Evolutionary conservation across 208 protist species (phyloP), one percentile per base, ranked within the genome.

Genomic region (Phytomonas serpens): DNA sequence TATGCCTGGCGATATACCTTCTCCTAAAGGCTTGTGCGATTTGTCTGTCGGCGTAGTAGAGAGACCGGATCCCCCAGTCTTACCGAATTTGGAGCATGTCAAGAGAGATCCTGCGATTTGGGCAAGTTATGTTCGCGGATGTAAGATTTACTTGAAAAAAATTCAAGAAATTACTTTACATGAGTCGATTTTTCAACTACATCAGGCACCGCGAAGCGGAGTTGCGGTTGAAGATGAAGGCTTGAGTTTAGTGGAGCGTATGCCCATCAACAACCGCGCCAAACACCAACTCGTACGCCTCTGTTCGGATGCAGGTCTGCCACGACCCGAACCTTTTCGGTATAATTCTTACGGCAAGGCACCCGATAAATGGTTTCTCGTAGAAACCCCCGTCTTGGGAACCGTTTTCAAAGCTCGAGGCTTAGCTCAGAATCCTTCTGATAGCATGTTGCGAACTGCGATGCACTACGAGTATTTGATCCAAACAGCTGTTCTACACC

Each of bases 391-490:
- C n/a, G 81, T 96, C 23, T 23, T 70, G 27, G 88, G 88, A 7
- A 96, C 92, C 0, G 87, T 87, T 2, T 93, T 87, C 74, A 73
- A 72, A 16, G 85, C 88, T 29, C 83, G 91, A 6, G 91, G 91
- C 6, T 62, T 76, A 37, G 81, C 73, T 1, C 70, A 76, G 0
- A 69, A 68, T 3, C 65, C 67, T 6, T 14, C 70, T 3, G 87
- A 92, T 29, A 80, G 82, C 61, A 51, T 89, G 19, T 64, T 71
- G 3, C 86, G 91, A 33, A 78, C 87, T n/a, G 81, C 74, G 13
- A 87, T 91, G 91, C 88, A 93, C 61, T 92, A 93, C 69, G 79
- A 80, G 32, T 88, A 92, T 64, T 74, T 96, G 32, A 52, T 91
- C 14, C 67, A 38, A 23, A 65, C 67, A 14, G 64, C 81, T 4